Evolutionary conservation across 1,139 yeast species (phyloP), one percentile per base, ranked within the genome.

Genomic region (Yueomyces sp.): DNA sequence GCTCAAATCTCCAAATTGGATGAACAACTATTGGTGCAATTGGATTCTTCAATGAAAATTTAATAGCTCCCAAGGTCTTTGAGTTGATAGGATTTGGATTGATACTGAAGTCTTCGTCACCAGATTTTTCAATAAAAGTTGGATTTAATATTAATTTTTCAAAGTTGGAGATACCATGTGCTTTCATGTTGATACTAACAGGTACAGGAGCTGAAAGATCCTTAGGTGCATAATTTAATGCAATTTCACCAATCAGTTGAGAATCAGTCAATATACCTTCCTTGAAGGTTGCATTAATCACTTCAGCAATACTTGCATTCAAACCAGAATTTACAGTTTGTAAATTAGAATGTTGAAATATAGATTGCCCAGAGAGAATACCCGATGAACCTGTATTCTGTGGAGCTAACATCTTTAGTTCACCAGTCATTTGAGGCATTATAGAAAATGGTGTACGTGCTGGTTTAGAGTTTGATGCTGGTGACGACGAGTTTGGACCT

Each of bases 1-100:
- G 71, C 60, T 87, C 96, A 56, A 81, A 81, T 55, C 87, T 81
- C 97, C 97, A 89, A 40, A 83, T 76, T 39, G 95, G 96, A 39
- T 77, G 73, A 40, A 89, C 70, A 29, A 76, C 64, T 30, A 89
- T 62, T n/a, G 96, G 96, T 1, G 78, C 75, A 38, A 68, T 65
- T 41, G 66, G 61, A 34, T 64, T 59, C 43, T 67, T 68, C 47
- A 77, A 62, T 57, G 81, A 71, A 56, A 82, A 84, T 59, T 82
- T 83, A 55, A 84, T 64, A 1, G 85, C 94, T 33, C 91, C 91
- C 39, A 81, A 66, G 1, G 89, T 78, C 55, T 76, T 76, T n/a
- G 75, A 67, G 33, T 68, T 51, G 33, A 77, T 70, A 7, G 64
- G 59, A 36, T 48, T 50, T 33, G 68, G 64, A 27, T 51, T 48